These are phyloP conservation scores for Salvia splendens DNA, from an alignment of 257 asterid genomes.

Conservation along the genomic window DNA sequence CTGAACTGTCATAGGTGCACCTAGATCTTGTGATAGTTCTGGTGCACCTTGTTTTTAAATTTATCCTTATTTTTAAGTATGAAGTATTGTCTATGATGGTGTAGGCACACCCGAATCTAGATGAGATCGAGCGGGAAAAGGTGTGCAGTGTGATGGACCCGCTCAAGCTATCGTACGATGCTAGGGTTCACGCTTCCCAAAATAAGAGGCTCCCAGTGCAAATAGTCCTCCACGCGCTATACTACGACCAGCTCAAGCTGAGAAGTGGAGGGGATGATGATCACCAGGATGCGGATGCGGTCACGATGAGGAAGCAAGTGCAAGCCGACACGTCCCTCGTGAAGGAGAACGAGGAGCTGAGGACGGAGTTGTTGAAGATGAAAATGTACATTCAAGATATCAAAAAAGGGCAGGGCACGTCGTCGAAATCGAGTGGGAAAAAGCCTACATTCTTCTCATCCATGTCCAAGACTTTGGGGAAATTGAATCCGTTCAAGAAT, in stretches of 20 bases:
- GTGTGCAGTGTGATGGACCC: conserved; percentile 95
- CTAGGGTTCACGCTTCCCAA: conserved; percentile 90
- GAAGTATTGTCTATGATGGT: not conserved
- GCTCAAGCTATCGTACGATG: conserved; percentile 81
- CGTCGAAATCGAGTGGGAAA: conserved; percentile 40
- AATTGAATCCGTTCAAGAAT: conserved; percentile 76
- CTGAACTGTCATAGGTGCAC: too few species aligned
- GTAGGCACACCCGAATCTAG: conserved; percentile 79
- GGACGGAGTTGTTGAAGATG: conserved; percentile 85
- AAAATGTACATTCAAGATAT: conserved; percentile 75
- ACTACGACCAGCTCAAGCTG: conserved; percentile 77
- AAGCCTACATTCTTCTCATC: conserved; percentile 79
- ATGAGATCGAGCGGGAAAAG: conserved; percentile 91
- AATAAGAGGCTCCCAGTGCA: conserved; percentile 92
- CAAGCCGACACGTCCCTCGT: conserved; percentile 68
- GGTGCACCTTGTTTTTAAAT: not conserved
- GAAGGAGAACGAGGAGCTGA: conserved; percentile 77
- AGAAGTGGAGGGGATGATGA: conserved; percentile 75
- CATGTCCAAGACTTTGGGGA: conserved; percentile 74
- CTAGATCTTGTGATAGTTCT: too few species aligned
- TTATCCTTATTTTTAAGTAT: not conserved
- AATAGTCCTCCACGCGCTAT: conserved; percentile 88
- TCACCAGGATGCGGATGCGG: conserved; percentile 44
- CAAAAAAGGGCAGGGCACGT: conserved; percentile 47
- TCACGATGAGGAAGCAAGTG: conserved; percentile 58